Conservation (phyloP, 2,329 filamentous ascomycete species). For the Stagonosporopsis vannaccii region DNA sequence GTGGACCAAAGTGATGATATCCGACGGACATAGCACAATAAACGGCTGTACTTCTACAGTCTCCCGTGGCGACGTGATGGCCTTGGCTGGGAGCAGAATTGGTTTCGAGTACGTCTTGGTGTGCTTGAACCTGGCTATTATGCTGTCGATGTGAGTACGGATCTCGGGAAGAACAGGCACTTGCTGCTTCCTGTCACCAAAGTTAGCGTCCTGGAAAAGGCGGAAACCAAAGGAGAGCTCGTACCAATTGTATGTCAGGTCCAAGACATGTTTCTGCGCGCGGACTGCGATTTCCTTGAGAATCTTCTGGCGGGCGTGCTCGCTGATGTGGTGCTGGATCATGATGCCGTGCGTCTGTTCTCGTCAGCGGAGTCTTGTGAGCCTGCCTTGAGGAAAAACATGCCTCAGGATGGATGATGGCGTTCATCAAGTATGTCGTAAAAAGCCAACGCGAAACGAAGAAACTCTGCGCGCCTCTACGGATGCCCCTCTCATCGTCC, state of each 20-base stretch:
- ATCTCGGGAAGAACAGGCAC: constrained; percentile 69
- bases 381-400: constrained; percentile 20
- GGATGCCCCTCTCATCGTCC: constrained; percentile 71
- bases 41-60: constrained; percentile 82
- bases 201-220: constrained; percentile 32
- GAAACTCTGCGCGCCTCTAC: constrained; percentile 76
- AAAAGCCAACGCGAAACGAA: constrained; percentile 93
- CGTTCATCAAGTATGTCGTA: constrained; percentile 81
- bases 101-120: constrained; percentile 56
- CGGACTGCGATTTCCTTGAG: constrained; percentile 78
- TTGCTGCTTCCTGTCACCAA: constrained; percentile 60
- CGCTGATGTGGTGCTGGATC: constrained; percentile 89
- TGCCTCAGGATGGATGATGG: constrained; percentile 89
- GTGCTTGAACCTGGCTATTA: constrained; percentile 68
- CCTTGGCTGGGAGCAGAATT: constrained; percentile 73
- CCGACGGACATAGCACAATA: constrained; percentile 78
- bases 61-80: constrained; percentile 75
- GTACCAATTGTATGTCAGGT: constrained; percentile 74
- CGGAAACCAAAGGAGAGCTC: constrained; percentile 41
- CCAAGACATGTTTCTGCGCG: constrained; percentile 79
- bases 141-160: constrained; percentile 73
- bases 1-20: constrained; percentile 81
- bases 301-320: constrained; percentile 82
- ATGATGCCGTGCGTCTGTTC: constrained; percentile 67
- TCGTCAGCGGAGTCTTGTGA: constrained; percentile 42